A percentile compares a stretch with the other conserved stretches of the same genome.
Evolutionary conservation across 23 red algal genomes (phyloP).

Genomic region (Gracilariopsis chorda): DNA sequence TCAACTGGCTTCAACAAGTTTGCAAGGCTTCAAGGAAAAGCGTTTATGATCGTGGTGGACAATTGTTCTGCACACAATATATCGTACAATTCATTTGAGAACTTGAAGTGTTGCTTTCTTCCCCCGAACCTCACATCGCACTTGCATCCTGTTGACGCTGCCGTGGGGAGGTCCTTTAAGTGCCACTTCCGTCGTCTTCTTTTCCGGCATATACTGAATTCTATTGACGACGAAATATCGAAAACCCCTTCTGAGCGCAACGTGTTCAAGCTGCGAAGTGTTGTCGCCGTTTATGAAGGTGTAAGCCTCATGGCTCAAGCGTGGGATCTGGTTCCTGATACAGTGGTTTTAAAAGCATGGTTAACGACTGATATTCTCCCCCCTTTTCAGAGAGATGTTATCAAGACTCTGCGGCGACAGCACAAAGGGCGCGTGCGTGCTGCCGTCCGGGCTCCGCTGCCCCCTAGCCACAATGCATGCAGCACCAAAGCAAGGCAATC

Average conservation of each 20-base stretch:
- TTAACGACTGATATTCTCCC: not conserved
- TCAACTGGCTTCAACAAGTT: not conserved
- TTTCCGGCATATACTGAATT: not conserved
- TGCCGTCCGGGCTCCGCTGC: not conserved
- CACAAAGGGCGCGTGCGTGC: not conserved
- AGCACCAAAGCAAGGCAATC: not conserved
- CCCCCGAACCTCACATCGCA: not conserved
- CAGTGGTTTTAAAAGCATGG: not conserved
- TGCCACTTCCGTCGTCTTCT: not conserved
- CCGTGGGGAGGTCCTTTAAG: not conserved
- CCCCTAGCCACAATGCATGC: not conserved
- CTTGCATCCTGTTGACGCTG: not conserved
- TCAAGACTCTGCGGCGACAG: not conserved
- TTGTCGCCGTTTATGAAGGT: not conserved
- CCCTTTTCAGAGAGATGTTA: not conserved
- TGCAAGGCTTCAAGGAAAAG: not conserved
- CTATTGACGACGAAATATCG: not conserved
- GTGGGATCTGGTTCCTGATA: not conserved
- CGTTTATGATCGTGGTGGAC: not conserved
- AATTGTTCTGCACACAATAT: not conserved
- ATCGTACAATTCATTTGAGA: not conserved
- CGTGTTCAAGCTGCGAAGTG: not conserved
- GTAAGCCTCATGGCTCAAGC: not conserved
- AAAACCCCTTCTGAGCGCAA: not conserved
- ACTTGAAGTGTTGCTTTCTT: not conserved